Evolutionary conservation across 139 green algal species (phyloP), one percentile per base, ranked within the genome.

Genomic region (Asterochloris sp.): DNA sequence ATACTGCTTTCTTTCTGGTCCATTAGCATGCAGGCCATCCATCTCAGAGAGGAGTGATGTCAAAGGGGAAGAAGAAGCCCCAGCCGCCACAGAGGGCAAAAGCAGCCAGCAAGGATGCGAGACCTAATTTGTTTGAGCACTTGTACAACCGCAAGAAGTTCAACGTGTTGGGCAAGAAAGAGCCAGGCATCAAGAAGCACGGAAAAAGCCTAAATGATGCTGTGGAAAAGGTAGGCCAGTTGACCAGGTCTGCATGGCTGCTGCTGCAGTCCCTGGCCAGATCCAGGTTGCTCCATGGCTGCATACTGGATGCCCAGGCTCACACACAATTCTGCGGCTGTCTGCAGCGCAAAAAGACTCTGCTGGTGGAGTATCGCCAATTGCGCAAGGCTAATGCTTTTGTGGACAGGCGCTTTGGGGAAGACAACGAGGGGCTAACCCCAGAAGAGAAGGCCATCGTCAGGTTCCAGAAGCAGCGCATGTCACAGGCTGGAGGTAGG

Each of bases 361-460:
- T 99, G 67, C 88, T 99, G 38, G 91, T 97, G 19, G 96, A 99
- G 87, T 98, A 97, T 85, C 88, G 89, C 27, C 88, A 94, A 88
- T 84, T 95, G 26, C 90, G 90, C 29, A 98, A 96, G 74, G 85
- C 91, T 38, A 99, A 99, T 82, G 89, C 87, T 1, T 99, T 99
- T 80, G 84, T 98, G 2, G 96, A 99, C 88, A 85, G 91, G 19
- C 95, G 96, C 19, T 98, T 99, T 77, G 96, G 96, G 69, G 96
- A 98, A 89, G 87, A 91, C 29, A 93, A 98, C 82, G 88, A 91
- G 0, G 78, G 28, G 38, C 82, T 98, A 10, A 94, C 89, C 6
- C 88, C 93, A 69, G 92, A 98, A 62, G 96, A 98, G 62, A 92
- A 90, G 79, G 92, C 93, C 0, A 87, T 99, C 10, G 87, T 91